phyloP scores from a whole-genome alignment of 208 protist genomes.

The Leishmania guyanensis region DNA sequence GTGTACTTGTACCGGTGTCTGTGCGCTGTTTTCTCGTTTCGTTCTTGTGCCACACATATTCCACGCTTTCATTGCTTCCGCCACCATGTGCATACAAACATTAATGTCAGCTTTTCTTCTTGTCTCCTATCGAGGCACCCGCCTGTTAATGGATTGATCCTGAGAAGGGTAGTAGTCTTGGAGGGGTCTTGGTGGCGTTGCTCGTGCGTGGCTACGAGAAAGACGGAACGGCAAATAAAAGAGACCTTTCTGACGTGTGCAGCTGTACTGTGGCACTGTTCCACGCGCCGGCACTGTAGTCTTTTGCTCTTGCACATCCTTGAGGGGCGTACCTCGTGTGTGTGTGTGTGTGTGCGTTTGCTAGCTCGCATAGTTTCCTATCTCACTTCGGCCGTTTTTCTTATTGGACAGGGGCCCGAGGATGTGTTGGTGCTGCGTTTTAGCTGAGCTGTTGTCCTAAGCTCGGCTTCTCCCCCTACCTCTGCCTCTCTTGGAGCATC shows the following conservation, averaged over 20 bases:
- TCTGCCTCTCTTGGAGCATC: not conserved
- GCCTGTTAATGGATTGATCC: not conserved
- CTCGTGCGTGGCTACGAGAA: not conserved
- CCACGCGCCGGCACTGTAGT: not conserved
- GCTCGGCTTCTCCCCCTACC: not conserved
- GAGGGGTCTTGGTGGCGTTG: not conserved
- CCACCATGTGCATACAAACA: not conserved
- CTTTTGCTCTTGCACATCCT: not conserved
- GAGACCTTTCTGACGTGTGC: not conserved
- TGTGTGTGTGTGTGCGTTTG: not conserved
- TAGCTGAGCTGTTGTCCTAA: not conserved
- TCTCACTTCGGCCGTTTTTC: not conserved
- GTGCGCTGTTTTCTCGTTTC: not conserved
- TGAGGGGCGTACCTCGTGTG: not conserved
- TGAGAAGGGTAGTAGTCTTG: not conserved
- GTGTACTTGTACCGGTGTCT: not conserved
- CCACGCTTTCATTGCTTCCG: not conserved
- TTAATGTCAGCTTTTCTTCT: not conserved
- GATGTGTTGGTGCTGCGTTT: not conserved
- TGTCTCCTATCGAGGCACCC: not conserved
- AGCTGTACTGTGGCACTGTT: not conserved
- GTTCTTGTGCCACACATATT: not conserved
- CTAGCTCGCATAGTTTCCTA: not conserved
- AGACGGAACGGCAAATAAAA: not conserved
- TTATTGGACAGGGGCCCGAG: not conserved